Evolutionary conservation across 441 rosid genomes (phyloP), one percentile per base, ranked within the genome.

Genomic region (Pelargonium fulgidum): DNA sequence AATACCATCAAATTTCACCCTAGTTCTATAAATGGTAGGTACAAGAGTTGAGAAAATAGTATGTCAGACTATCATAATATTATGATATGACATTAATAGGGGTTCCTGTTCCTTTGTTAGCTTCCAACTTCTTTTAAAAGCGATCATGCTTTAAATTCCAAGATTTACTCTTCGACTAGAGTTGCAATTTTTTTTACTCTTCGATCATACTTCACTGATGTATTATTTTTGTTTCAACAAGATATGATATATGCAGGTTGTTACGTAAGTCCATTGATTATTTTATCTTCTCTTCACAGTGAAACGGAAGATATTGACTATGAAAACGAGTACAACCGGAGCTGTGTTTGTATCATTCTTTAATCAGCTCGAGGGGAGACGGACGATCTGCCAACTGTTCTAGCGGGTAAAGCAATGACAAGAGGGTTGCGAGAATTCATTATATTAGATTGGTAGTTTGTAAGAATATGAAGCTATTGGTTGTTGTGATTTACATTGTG

Each of bases 271-370:
- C 41, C 19, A 14, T 26, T 68, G 16, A 68, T 68, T 12, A 26
- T 68, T 8, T 19, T 52, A 52, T 70, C 41, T 62, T 20, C 59
- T 48, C 12, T 42, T 1, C 36, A 22, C 74, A 83, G 84, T 47
- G 82, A 83, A 66, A 29, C 62, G 4, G 81, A 67, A n/a, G 75
- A 72, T n/a, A 17, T 36, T 2, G 82, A 64, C 65, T 10, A 17
- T 41, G 81, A 80, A 6, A 70, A 61, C 42, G 67, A 73, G 44
- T 59, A 24, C 29, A 36, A 44, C 36, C 77, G 75, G 39, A 71
- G 80, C 56, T 80, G 84, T 70, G 59, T 68, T 33, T 83, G 84
- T 58, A 59, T 67, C 36, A 80, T 78, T 77, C 81, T 76, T 71
- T 78, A n/a, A 36, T 62, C 71, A 13, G 54, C 14, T n/a, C 68